phyloP scores from a whole-genome alignment of 441 rosid genomes.

The Daphne laureola region DNA sequence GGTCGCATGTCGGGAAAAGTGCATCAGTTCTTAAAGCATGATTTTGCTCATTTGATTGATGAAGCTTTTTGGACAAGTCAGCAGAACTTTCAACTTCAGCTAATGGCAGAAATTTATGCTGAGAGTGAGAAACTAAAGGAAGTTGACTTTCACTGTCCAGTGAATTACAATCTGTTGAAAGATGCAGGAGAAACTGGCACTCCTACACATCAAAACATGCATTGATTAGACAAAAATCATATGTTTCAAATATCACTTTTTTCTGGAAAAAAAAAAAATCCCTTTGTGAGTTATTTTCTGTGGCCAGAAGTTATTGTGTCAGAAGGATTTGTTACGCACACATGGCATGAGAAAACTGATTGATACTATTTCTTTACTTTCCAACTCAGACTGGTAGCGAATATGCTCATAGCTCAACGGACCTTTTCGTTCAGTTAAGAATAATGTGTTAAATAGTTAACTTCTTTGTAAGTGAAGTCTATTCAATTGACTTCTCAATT shows the following conservation, averaged over 20 bases:
- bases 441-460: too few species aligned
- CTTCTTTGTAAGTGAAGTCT: too few species aligned
- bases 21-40: slow-evolving; percentile 8
- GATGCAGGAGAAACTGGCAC: slow-evolving; percentile 33
- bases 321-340: too few species aligned
- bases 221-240: slow-evolving; percentile 4
- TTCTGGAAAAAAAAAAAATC: neutral
- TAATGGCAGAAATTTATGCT: slow-evolving; percentile 2
- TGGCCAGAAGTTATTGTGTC: too few species aligned
- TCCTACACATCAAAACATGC: slow-evolving; percentile 21
- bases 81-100: slow-evolving; percentile 21
- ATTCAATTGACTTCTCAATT: too few species aligned
- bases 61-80: slow-evolving; percentile 13
- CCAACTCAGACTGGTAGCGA: neutral
- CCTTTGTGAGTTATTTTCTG: too few species aligned
- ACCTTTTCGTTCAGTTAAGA: too few species aligned
- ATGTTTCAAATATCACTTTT: neutral
- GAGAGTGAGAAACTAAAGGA: slow-evolving; percentile 11
- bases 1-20: slow-evolving; percentile 14
- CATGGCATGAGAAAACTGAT: neutral
- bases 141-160: slow-evolving; percentile 18
- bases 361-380: neutral
- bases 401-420: too few species aligned
- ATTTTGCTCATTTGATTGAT: slow-evolving; percentile 11
- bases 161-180: slow-evolving; percentile 32